A percentile compares a stretch with the other conserved stretches of the same genome.
Conservation (phyloP, 78 protist genomes). For the Dictyostelium discoideum region dicty_2.7 NC_007088.5:2854501-2855000, state of each 20-base stretch:
- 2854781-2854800: not conserved
- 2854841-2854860: not conserved
- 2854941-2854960: not conserved
- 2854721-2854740: not conserved
- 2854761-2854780: too few relatives aligned
- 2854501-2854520: not conserved
- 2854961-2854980: conserved; percentile 12
- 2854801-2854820: not conserved
- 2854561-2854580: not conserved
- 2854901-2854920: not conserved
- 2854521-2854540: not conserved
- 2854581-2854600: not conserved
- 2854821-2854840: not conserved
- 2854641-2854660: too few relatives aligned
- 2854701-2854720: too few relatives aligned
- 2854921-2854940: not conserved
- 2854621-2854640: too few relatives aligned
- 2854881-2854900: not conserved
- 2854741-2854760: too few relatives aligned
- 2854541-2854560: not conserved
- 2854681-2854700: too few relatives aligned
- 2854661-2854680: too few relatives aligned
- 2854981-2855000: conserved; percentile 58
- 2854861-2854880: not conserved
- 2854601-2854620: not conserved